Base-by-base conservation (phyloP, 805 yeast species). In the Barnettozyma sucrosica region DNA sequence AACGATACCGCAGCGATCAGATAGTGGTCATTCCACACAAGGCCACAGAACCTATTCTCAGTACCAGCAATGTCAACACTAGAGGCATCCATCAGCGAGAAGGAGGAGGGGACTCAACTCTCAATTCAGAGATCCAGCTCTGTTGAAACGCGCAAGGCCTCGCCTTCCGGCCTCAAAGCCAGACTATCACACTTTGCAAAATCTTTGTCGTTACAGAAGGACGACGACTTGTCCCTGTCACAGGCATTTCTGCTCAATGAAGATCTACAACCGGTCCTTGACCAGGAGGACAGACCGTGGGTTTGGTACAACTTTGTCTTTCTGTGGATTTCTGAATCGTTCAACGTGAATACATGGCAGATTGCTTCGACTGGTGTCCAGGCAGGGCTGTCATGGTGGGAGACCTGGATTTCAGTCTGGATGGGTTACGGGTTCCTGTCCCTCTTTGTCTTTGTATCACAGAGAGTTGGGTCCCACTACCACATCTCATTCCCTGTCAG, bases 341-440 rank as follows among this genome's bases (percentile, higher is more conserved):
- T 89, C 70, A 89, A 89, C 66, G 80, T 89, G 61, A 88, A 86
- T 65, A 86, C 96, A 9, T 88, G 92, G 89, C 89, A 85, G 70
- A 87, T 89, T 57, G 95, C 95, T 2, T 81, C 92, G 8, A 84
- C 95, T 0, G 95, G 95, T 57, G 83, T 85, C 47, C 70, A 73
- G 46, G 79, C 81, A 18, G 93, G 93, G 9, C 68, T 89, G 66
- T 77, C 83, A 18, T 88, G 96, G 95, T 89, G 95, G 95, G 89
- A 82, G 61, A 81, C 85, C 14, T 89, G 96, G 95, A 69, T 88
- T 36, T 78, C 92, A 1, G 93, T 89, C 24, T 87, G 95, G 93
- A 53, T 89, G 16, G 96, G 96, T 6, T 89, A 89, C 65, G 61
- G 73, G 19, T 66, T 85, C 40, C 79, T 86, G 50, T 93, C 86